Evolutionary conservation across 2,329 filamentous ascomycete species (phyloP).

Genomic region (Beauveria sp.): DNA sequence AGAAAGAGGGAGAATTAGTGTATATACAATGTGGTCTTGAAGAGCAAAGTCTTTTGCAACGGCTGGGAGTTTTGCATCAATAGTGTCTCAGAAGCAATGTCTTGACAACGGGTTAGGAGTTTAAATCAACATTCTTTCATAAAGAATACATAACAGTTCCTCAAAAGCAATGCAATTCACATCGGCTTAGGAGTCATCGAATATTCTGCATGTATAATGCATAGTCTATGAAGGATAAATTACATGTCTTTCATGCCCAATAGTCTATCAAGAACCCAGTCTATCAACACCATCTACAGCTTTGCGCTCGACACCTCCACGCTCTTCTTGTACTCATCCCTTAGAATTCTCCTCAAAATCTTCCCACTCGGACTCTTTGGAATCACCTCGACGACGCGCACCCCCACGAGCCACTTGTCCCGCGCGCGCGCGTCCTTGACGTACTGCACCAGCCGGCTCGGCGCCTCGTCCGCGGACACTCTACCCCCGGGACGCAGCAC

Average conservation of each 20-base stretch:
- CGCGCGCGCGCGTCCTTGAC: conserved; percentile 50
- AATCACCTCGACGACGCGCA: conserved; percentile 49
- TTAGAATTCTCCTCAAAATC: conserved; percentile 44
- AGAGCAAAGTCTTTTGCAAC: not conserved
- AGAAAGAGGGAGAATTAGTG: not conserved
- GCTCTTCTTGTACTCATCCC: not conserved
- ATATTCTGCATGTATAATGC: not conserved
- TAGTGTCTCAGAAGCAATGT: too few species aligned
- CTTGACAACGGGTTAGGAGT: too few species aligned
- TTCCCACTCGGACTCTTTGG: conserved; percentile 60
- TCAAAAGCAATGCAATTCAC: too few species aligned
- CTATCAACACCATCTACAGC: not conserved
- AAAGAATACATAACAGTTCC: too few species aligned
- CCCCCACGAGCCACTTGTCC: conserved; percentile 49
- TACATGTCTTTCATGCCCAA: not conserved
- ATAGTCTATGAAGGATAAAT: not conserved
- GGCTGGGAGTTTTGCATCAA: not conserved
- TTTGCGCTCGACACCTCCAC: not conserved
- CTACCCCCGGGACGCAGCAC: conserved; percentile 52
- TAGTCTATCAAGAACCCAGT: not conserved
- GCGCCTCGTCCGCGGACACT: conserved; percentile 31
- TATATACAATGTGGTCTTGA: not conserved
- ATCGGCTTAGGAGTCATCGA: too few species aligned
- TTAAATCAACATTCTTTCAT: too few species aligned
- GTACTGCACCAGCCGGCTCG: conserved; percentile 33